A percentile compares a stretch with the other conserved stretches of the same genome.
phyloP scores from a whole-genome alignment of 306 rosid genomes.

The Vicia faba region DNA sequence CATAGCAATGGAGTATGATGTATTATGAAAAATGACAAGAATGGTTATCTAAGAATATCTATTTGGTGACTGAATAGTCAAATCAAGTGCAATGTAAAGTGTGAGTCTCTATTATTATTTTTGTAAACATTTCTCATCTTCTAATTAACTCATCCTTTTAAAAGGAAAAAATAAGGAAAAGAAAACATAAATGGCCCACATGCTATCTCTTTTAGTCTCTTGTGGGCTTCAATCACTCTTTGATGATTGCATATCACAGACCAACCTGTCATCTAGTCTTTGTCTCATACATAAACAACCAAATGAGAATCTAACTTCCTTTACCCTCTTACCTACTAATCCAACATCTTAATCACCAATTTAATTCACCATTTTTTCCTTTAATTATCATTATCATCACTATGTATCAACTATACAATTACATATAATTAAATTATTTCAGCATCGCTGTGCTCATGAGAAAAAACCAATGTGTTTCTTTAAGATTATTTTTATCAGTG shows the following conservation, averaged over 20 bases:
- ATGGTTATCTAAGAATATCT: conserved; percentile 41
- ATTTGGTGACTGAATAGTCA: conserved; percentile 58
- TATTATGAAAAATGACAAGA: conserved; percentile 36
- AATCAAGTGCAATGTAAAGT: conserved; percentile 53
- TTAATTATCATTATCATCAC: conserved; percentile 44
- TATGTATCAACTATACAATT: conserved; percentile 29
- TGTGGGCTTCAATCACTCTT: conserved; percentile 79
- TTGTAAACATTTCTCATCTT: conserved; percentile 39
- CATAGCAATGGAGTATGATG: conserved; percentile 19
- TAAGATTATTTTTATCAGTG: too few species aligned
- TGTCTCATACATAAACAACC: conserved; percentile 62
- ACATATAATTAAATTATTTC: not conserved
- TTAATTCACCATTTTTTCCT: conserved; percentile 38
- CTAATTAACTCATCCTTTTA: conserved; percentile 23
- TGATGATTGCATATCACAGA: conserved; percentile 75
- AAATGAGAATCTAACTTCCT: conserved; percentile 65
- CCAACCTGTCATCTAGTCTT: conserved; percentile 65
- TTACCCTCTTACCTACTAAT: conserved; percentile 50
- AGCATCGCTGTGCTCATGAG: not conserved
- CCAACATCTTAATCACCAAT: conserved; percentile 44
- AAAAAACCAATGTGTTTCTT: not conserved
- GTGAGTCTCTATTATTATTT: conserved; percentile 76
- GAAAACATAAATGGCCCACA: conserved; percentile 53
- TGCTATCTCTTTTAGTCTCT: conserved; percentile 63
- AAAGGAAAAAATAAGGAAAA: conserved; percentile 27